Evolutionary conservation across 176 grass and related monocot species (phyloP).

Genomic region (Oryza punctata): DNA sequence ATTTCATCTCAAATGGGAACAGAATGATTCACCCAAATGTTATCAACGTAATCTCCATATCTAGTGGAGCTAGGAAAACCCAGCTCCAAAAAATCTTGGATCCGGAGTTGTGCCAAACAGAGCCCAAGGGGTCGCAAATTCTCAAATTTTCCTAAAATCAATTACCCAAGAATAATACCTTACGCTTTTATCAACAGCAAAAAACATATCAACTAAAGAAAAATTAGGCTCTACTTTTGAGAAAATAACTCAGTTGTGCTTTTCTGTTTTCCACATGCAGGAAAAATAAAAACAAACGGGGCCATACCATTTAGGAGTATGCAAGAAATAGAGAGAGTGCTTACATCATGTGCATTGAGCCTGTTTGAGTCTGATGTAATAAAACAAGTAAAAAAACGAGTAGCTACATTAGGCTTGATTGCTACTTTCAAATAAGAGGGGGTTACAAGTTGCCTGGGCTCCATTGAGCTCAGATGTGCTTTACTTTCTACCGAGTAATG

Average conservation of each 20-base stretch:
- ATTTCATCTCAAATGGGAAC: too few species aligned
- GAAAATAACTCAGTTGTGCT: neutral
- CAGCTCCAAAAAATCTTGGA: too few species aligned
- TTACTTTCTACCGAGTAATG: neutral
- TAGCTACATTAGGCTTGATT: neutral
- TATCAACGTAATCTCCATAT: too few species aligned
- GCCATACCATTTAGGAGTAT: neutral
- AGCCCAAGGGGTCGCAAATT: too few species aligned
- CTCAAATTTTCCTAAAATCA: too few species aligned
- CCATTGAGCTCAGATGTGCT: neutral
- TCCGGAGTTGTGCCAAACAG: too few species aligned
- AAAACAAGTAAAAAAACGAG: neutral
- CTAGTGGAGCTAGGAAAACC: too few species aligned
- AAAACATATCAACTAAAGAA: constrained; percentile 14
- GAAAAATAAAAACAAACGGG: too few species aligned
- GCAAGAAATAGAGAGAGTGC: neutral
- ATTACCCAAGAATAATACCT: neutral
- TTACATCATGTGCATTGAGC: neutral
- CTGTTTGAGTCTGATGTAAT: neutral
- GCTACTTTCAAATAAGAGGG: neutral
- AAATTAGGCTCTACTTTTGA: neutral
- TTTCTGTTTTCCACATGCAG: neutral
- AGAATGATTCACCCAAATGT: too few species aligned
- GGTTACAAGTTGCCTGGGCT: neutral
- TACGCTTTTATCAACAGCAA: neutral